These are phyloP conservation scores for Simplicillium aogashimaense DNA, from an alignment of 2,329 filamentous ascomycete species.

Conservation along the genomic window DNA sequence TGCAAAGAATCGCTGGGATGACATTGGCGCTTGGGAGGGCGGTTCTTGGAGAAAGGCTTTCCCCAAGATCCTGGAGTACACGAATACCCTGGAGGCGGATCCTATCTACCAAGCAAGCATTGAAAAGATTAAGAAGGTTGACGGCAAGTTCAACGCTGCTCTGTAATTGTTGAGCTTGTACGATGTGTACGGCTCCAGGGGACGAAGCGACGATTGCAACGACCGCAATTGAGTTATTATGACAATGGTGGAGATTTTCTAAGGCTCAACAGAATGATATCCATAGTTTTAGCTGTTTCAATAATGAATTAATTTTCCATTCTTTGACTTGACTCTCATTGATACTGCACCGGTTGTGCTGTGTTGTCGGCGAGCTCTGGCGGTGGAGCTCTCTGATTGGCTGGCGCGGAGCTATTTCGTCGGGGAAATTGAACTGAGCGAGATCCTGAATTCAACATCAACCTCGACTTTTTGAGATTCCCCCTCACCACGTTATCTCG, in stretches of 20 bases:
- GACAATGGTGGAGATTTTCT: no score
- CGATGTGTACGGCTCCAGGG: background rate
- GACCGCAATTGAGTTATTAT: background rate
- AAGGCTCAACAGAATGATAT: no score
- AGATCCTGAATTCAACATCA: no score
- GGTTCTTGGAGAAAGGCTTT: conserved; percentile 26
- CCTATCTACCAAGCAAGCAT: conserved; percentile 37
- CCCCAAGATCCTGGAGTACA: conserved; percentile 37
- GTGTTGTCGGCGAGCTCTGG: no score
- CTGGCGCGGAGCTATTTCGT: no score
- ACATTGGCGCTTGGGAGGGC: conserved; percentile 30
- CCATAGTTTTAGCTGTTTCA: no score
- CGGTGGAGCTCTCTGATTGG: no score
- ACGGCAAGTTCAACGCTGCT: conserved; percentile 23
- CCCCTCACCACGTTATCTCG: background rate
- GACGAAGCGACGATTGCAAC: background rate
- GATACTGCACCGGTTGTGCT: no score
- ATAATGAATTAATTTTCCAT: no score
- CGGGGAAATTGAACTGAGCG: no score
- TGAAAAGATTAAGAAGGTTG: conserved; percentile 38
- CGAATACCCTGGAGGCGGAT: conserved; percentile 31
- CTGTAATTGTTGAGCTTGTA: background rate
- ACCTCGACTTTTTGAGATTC: no score
- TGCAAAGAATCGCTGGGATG: conserved; percentile 26
- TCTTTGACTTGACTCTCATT: no score